A percentile compares a stretch with the other conserved stretches of the same genome.
Evolutionary conservation across 805 yeast species (phyloP).

Genomic region (Monosporozyma solicola): DNA sequence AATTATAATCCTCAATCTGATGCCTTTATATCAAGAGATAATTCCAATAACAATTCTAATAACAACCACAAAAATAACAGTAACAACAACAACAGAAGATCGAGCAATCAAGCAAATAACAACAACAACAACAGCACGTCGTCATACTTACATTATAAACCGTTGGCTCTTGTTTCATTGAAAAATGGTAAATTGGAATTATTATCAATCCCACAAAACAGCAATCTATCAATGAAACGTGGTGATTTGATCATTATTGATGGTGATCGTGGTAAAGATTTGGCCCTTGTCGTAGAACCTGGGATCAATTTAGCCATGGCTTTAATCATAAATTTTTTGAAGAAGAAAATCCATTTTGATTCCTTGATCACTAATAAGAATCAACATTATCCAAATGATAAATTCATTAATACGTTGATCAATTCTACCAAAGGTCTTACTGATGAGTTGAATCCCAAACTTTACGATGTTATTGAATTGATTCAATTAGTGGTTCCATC

Average conservation of each 20-base stretch:
- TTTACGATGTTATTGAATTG: slow-evolving; percentile 36
- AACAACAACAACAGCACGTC: slow-evolving; percentile 9
- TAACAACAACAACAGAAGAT: background rate
- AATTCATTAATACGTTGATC: slow-evolving; percentile 22
- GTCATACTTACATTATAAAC: slow-evolving; percentile 29
- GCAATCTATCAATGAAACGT: slow-evolving; percentile 49
- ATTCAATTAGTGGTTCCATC: slow-evolving; percentile 59
- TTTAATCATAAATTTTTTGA: slow-evolving; percentile 60
- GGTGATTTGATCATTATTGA: slow-evolving; percentile 68
- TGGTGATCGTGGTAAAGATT: slow-evolving; percentile 78
- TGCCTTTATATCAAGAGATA: slow-evolving; percentile 23
- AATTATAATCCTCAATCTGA: slow-evolving; percentile 35
- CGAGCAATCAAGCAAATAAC: background rate
- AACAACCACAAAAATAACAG: background rate
- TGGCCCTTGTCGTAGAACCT: slow-evolving; percentile 66
- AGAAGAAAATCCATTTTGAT: slow-evolving; percentile 55
- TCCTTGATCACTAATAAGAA: slow-evolving; percentile 25
- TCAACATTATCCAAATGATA: slow-evolving; percentile 25
- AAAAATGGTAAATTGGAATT: slow-evolving; percentile 65
- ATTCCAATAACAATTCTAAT: background rate
- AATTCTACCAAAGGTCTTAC: slow-evolving; percentile 18
- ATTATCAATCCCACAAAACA: slow-evolving; percentile 55
- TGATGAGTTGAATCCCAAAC: slow-evolving; percentile 25
- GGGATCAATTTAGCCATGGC: slow-evolving; percentile 55
- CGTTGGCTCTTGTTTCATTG: slow-evolving; percentile 40